These are phyloP conservation scores for Kwoniella dejecticola DNA, from an alignment of 768 basidiomycete species.

Conservation along the genomic window DNA sequence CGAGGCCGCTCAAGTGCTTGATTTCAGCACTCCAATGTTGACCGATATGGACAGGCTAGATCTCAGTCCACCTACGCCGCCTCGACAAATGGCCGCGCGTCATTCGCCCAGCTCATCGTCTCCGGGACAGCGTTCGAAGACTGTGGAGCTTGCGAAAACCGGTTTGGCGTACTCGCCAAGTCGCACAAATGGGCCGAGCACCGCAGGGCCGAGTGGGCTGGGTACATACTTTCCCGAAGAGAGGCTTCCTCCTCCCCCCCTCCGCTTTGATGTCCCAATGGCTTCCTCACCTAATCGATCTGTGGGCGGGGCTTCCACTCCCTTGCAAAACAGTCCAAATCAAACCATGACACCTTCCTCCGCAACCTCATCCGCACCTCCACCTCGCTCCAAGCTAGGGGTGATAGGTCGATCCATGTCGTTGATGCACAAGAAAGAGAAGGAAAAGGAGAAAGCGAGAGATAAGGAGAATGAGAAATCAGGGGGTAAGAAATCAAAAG, in stretches of 20 bases:
- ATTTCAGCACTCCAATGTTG: conserved; percentile 23
- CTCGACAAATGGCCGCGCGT: neutral
- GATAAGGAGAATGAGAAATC: conserved; percentile 21
- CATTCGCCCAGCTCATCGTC: neutral
- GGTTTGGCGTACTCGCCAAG: conserved; percentile 3
- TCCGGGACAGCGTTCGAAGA: conserved; percentile 10
- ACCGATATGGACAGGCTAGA: conserved; percentile 17
- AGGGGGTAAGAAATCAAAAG: conserved; percentile 15
- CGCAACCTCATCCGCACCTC: neutral
- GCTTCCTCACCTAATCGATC: neutral
- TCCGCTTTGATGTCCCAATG: conserved; percentile 12
- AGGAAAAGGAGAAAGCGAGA: conserved; percentile 28
- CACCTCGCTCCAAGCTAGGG: conserved; percentile 26
- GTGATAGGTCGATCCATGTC: conserved; percentile 35
- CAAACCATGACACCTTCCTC: neutral
- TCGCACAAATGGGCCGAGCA: conserved; percentile 2
- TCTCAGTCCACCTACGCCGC: conserved; percentile 1
- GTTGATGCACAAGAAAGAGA: conserved; percentile 17
- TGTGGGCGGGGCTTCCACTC: neutral
- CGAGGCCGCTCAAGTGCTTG: conserved; percentile 30
- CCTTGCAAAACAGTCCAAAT: neutral
- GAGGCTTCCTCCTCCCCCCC: conserved; percentile 16
- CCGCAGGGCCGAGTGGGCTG: neutral
- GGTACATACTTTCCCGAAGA: conserved; percentile 6
- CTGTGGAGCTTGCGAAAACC: neutral